Percentiles rank a stretch among this genome's conserved stretches.
phyloP scores from a whole-genome alignment of 2,329 filamentous ascomycete genomes.

The Grosmannia serpens region DNA sequence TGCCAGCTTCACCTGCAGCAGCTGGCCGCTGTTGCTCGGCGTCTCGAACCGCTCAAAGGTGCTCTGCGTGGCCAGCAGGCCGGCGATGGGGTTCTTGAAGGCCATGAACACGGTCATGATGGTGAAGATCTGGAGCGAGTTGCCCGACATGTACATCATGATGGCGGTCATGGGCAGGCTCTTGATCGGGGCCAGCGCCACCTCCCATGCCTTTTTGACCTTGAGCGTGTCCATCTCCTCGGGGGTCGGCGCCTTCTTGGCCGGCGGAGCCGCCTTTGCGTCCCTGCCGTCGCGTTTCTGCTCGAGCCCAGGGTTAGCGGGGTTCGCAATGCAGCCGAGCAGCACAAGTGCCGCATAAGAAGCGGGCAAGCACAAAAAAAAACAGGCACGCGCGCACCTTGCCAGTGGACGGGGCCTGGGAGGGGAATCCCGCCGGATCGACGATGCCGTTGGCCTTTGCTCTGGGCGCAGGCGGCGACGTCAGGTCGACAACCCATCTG shows the following conservation, averaged over 20 bases:
- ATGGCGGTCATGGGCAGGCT: slow-evolving; percentile 95
- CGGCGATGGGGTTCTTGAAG: slow-evolving; percentile 90
- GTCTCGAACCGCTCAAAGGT: slow-evolving; percentile 90
- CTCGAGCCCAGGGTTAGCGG: too few species aligned
- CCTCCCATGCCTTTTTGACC: slow-evolving; percentile 97
- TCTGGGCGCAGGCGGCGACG: slow-evolving; percentile 54
- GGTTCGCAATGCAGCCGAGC: too few species aligned
- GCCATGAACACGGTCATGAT: slow-evolving; percentile 99
- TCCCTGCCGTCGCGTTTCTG: slow-evolving; percentile 29
- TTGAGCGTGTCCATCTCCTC: slow-evolving; percentile 93
- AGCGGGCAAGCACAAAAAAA: too few species aligned
- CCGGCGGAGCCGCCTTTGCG: slow-evolving; percentile 23
- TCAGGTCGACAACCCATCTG: slow-evolving; percentile 74
- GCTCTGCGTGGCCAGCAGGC: slow-evolving; percentile 68
- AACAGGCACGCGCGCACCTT: slow-evolving; percentile 34
- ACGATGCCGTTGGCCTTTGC: slow-evolving; percentile 57
- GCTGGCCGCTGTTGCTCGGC: slow-evolving; percentile 58
- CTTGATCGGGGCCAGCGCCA: slow-evolving; percentile 88
- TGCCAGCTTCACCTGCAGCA: slow-evolving; percentile 74
- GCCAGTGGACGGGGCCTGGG: slow-evolving; percentile 35
- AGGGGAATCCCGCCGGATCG: slow-evolving; percentile 77
- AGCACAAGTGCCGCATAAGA: background rate
- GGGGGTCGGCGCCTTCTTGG: slow-evolving; percentile 49
- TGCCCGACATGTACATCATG: slow-evolving; percentile 99
- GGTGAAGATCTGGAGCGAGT: slow-evolving; percentile 95